Evolutionary conservation across 2,329 filamentous ascomycete genomes (phyloP).

Genomic region (Diplodia seriata): DNA sequence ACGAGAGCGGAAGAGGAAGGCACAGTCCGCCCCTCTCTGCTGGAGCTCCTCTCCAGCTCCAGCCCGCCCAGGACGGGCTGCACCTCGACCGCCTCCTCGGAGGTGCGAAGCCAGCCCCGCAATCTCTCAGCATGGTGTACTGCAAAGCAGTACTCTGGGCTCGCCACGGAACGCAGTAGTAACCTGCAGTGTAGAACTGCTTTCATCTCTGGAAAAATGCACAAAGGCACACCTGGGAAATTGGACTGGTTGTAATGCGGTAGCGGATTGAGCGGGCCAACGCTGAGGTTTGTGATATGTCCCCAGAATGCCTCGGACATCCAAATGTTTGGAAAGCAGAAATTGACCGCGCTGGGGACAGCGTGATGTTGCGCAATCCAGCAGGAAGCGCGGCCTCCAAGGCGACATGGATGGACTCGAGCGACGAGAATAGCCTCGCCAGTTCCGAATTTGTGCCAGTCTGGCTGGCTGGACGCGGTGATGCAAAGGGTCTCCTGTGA

Average conservation of each 20-base stretch:
- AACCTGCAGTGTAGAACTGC: too few relatives aligned
- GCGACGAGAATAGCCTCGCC: constrained; percentile 20
- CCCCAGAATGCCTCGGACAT: constrained; percentile 16
- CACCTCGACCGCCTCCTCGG: too few relatives aligned
- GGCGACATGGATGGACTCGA: constrained; percentile 19
- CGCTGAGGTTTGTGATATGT: neutral
- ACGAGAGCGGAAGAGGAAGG: too few relatives aligned
- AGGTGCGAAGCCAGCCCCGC: too few relatives aligned
- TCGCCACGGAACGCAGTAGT: too few relatives aligned
- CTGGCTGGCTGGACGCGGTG: neutral
- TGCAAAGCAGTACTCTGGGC: too few relatives aligned
- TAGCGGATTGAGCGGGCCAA: constrained; percentile 26
- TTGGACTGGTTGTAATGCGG: neutral
- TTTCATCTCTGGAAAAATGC: too few relatives aligned
- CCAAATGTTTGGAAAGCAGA: neutral
- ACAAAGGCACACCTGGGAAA: too few relatives aligned
- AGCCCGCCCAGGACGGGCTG: too few relatives aligned
- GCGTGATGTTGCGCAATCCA: constrained; percentile 7
- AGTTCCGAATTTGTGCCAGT: constrained; percentile 3
- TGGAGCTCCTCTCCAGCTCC: too few relatives aligned
- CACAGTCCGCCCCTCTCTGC: too few relatives aligned
- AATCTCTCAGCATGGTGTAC: too few relatives aligned
- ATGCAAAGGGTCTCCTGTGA: neutral
- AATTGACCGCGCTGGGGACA: constrained; percentile 10
- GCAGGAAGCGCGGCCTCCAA: neutral